Evolutionary conservation across 2,329 filamentous ascomycete genomes (phyloP), one percentile per base, ranked within the genome.

Genomic region (Fusarium ramigenum): DNA sequence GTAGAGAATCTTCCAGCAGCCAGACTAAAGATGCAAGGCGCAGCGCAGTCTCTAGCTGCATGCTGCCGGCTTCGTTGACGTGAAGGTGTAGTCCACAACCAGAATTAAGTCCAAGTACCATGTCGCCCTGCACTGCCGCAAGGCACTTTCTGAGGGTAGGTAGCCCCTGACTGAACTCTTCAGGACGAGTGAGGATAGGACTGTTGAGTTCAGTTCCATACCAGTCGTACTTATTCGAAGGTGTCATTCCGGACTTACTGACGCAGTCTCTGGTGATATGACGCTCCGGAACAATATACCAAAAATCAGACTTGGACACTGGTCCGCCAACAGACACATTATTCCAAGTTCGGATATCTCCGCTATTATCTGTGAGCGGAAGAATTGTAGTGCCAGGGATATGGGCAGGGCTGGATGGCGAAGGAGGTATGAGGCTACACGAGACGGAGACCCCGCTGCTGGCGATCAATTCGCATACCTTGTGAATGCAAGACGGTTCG

Each of bases 51-150:
- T 65, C 16, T 19, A 76, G 53, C n/a, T 59, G 43, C 61, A 78
- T 64, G 11, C 36, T 56, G 4, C 73, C 63, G 11, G 36, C 28
- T 16, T 76, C 60, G 40, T 76, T 79, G 53, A 77, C 75, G 43
- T 79, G 78, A 21, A 80, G 59, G 42, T 79, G 78, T 18, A 79
- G 44, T 19, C 78, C 78, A 37, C 78, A 79, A 15, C 53, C 63
- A 10, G 67, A 72, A 49, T 80, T 80, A 47, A 78, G 67, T 30
- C 70, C 76, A 28, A 80, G 46, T 40, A 75, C 69, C 43, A 77
- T 69, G 3, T 68, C 60, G 25, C 59, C 56, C 46, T 52, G 73
- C 9, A 79, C 53, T 21, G 63, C 54, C n/a, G 49, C 37, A 16
- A 79, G 66, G 34, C 66, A 69, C n/a, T 44, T 71, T 18, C 49